Evolutionary conservation across 2,329 filamentous ascomycete genomes (phyloP), one percentile per base, ranked within the genome.

Genomic region (Lithohypha guttulata): DNA sequence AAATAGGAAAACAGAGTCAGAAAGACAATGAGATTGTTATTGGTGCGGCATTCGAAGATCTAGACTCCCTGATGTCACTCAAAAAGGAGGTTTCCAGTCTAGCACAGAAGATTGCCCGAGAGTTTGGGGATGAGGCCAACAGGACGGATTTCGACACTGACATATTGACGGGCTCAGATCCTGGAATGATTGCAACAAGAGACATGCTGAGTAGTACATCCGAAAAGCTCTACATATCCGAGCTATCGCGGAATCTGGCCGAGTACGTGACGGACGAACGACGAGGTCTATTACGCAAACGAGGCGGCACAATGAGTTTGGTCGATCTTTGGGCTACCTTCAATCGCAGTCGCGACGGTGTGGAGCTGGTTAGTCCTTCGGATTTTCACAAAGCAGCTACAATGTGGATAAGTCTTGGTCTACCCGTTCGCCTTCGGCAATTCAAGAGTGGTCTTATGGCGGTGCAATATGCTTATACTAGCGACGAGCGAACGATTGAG

Each of bases 371-470:
- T 35, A 93, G 84, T 48, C 91, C 91, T 0, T 68, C 77, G 13
- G 91, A 98, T 54, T 93, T 98, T 52, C 81, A 91, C 55, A 89
- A 87, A 55, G 91, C 91, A 1, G 84, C 85, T 0, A 71, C 76
- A 26, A 68, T 93, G 52, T 98, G 91, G 85, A 86, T 93, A 54
- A 81, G 77, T 46, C 68, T 98, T 13, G 82, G 79, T 51, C 68
- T 98, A 3, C 91, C 91, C 0, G 79, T 98, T 7, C 79, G 89
- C 14, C 65, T 96, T 19, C 75, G 91, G 30, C 80, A 81, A 15
- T 96, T 98, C 66, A 89, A 84, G 57, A 93, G 84, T 51, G 91
- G 91, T 0, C 76, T 96, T n/a, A 74, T 94, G 52, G 91, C 95
- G 1, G 89, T 95, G 10, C 91, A 96, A 59, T 77, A 83, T 38